Evolutionary conservation across 1,284 basidiomycete species (phyloP).

Genomic region (Erythrobasidium hasegawianum): DNA sequence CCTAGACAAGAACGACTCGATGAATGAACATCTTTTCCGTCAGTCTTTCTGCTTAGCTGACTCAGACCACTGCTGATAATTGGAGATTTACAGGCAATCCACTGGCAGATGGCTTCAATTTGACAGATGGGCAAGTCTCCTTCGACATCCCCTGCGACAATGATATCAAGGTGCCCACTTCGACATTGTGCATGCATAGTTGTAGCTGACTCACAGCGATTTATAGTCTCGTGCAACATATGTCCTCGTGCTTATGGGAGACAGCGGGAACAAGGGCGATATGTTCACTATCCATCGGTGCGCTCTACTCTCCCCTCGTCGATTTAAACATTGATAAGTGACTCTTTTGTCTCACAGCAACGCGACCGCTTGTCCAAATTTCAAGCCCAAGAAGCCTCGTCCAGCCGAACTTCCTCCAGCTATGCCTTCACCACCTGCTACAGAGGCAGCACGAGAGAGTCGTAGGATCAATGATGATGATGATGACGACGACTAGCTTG

Average conservation of each 20-base stretch:
- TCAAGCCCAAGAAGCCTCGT: not conserved
- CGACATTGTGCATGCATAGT: not conserved
- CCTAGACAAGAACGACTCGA: constrained; percentile 19
- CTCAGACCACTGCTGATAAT: not conserved
- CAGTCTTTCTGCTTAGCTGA: not conserved
- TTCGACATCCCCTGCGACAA: constrained; percentile 31
- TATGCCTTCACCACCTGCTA: not conserved
- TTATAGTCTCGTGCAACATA: constrained; percentile 17
- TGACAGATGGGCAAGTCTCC: constrained; percentile 24
- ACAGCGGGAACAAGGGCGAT: constrained; percentile 23
- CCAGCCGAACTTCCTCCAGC: not conserved
- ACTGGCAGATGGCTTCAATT: constrained; percentile 24
- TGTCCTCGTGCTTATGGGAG: constrained; percentile 30
- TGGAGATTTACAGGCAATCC: constrained; percentile 1
- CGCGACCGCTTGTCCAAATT: not conserved
- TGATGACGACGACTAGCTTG: no score
- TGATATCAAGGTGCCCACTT: constrained; percentile 8
- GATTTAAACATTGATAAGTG: not conserved
- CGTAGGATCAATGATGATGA: no score
- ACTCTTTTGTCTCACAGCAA: not conserved
- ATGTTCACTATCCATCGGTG: constrained; percentile 27
- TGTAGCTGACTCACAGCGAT: not conserved
- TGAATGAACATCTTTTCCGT: constrained; percentile 30
- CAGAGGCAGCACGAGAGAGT: no score
- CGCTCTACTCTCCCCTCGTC: not conserved